Evolutionary conservation across 2,329 filamentous ascomycete species (phyloP).

Genomic region (Orbilia brochopaga): DNA sequence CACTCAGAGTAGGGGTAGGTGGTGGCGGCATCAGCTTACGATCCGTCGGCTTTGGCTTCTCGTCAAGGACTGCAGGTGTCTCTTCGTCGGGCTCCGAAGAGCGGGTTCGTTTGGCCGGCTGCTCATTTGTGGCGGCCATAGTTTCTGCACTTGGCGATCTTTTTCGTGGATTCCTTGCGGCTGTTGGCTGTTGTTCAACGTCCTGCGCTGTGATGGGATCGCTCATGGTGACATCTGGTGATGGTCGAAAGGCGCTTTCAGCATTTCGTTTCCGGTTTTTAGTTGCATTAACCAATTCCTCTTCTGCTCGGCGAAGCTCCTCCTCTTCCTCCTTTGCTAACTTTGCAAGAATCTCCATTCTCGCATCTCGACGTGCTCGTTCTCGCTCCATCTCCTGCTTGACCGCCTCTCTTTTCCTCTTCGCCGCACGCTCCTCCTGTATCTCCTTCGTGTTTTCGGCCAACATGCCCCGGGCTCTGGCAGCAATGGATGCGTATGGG

Average conservation of each 20-base stretch:
- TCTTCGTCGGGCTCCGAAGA: slow-evolving; percentile 36
- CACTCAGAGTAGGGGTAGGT: slow-evolving; percentile 23
- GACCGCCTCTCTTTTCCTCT: slow-evolving; percentile 27
- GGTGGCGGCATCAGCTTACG: slow-evolving; percentile 45
- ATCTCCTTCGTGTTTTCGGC: slow-evolving; percentile 37
- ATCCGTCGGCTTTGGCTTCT: slow-evolving; percentile 29
- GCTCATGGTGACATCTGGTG: slow-evolving; percentile 28
- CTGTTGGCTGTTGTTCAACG: slow-evolving; percentile 9
- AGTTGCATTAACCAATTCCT: slow-evolving; percentile 23
- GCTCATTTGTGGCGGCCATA: slow-evolving; percentile 10
- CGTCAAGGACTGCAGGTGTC: neutral
- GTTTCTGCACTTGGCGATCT: slow-evolving; percentile 20
- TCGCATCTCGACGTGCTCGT: slow-evolving; percentile 29
- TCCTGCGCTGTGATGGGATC: slow-evolving; percentile 35
- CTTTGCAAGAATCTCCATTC: slow-evolving; percentile 41
- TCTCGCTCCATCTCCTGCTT: slow-evolving; percentile 36
- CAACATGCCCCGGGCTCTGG: slow-evolving; percentile 31
- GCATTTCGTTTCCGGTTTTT: slow-evolving; percentile 39
- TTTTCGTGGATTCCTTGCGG: slow-evolving; percentile 30
- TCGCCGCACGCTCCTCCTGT: slow-evolving; percentile 27
- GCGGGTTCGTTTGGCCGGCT: slow-evolving; percentile 31
- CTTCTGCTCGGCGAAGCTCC: slow-evolving; percentile 4
- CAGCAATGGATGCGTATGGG: slow-evolving; percentile 22
- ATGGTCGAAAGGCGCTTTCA: slow-evolving; percentile 34
- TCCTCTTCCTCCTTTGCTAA: slow-evolving; percentile 35